phyloP scores from a whole-genome alignment of 2,329 filamentous ascomycete genomes.

The Ascochyta viciae-villosae region DNA sequence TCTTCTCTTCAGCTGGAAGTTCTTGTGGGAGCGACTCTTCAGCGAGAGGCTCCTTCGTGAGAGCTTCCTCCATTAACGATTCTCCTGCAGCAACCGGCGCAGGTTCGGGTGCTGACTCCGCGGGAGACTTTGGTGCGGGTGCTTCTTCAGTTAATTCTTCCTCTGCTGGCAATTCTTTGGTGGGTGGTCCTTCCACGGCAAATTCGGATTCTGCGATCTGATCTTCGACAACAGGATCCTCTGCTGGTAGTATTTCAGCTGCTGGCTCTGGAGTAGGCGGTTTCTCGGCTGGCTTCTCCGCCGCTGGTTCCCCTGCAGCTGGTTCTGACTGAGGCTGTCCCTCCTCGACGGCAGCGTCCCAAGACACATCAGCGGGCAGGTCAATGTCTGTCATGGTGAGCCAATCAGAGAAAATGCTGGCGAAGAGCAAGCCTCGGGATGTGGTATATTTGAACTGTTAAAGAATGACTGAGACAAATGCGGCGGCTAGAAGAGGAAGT shows the following conservation, averaged over 20 bases:
- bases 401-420: background rate
- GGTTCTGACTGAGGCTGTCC: background rate
- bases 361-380: background rate
- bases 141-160: too few species aligned
- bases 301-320: background rate
- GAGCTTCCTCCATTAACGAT: background rate
- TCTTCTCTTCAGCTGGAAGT: background rate
- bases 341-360: background rate
- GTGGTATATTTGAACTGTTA: background rate
- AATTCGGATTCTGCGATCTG: background rate
- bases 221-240: background rate
- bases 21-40: background rate
- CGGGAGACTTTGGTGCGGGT: too few species aligned
- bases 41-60: background rate
- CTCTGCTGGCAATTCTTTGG: background rate
- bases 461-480: conserved; percentile 6
- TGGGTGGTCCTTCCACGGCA: background rate
- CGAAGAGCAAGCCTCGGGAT: conserved; percentile 1
- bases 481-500: background rate
- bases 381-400: conserved; percentile 7
- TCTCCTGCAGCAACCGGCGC: background rate
- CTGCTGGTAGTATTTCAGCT: background rate
- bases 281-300: conserved; percentile 1
- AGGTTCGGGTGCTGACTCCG: too few species aligned
- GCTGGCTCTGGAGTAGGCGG: background rate